Evolutionary conservation across 2,329 filamentous ascomycete genomes (phyloP).

Genomic region (Pyricularia sp.): DNA sequence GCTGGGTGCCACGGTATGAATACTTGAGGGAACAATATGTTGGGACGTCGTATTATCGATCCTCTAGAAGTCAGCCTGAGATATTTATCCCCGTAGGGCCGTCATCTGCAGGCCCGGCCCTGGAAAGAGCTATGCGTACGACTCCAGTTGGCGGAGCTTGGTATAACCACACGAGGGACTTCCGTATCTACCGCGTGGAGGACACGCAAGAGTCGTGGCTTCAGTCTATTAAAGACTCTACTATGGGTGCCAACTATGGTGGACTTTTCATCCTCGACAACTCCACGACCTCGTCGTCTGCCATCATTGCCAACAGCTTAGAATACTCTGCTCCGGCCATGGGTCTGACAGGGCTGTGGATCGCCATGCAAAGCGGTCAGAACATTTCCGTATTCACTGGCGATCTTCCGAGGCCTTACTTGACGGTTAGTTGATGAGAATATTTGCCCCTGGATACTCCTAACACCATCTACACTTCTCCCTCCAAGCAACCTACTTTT

Average conservation of each 20-base stretch:
- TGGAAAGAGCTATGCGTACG: background rate
- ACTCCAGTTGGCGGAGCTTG: background rate
- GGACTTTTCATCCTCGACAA: slow-evolving; percentile 63
- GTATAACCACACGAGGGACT: slow-evolving; percentile 10
- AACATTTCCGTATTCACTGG: slow-evolving; percentile 61
- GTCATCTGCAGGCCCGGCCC: background rate
- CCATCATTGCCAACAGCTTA: slow-evolving; percentile 59
- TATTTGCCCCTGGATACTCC: no score
- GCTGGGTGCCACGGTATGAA: background rate
- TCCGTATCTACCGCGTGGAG: slow-evolving; percentile 36
- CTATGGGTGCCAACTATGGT: slow-evolving; percentile 56
- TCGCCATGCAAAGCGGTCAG: slow-evolving; percentile 51
- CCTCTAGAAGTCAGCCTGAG: background rate
- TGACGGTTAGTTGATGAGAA: background rate
- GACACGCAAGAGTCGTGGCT: slow-evolving; percentile 57
- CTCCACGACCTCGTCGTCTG: slow-evolving; percentile 34
- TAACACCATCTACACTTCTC: no score
- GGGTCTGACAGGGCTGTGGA: slow-evolving; percentile 49
- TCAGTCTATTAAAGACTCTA: slow-evolving; percentile 46
- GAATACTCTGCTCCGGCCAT: slow-evolving; percentile 40
- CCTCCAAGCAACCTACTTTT: no score
- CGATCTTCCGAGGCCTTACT: slow-evolving; percentile 59
- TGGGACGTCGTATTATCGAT: background rate
- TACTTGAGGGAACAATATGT: background rate
- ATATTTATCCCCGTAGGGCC: background rate